These are phyloP conservation scores for Strobilomyces echinocephalus DNA, from an alignment of 768 basidiomycete species.

Conservation along the genomic window DNA sequence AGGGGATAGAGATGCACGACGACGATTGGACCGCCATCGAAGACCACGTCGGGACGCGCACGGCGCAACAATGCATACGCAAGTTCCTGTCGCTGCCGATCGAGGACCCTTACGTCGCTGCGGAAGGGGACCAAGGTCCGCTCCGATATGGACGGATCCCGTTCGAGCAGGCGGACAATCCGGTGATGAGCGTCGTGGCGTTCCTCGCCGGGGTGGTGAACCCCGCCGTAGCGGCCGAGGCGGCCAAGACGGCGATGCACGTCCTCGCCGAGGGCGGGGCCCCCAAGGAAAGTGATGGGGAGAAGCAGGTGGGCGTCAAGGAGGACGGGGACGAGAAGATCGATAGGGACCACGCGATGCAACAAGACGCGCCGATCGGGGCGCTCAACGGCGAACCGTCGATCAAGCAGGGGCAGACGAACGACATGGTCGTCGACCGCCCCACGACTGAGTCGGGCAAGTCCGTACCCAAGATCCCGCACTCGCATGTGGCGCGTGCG, in stretches of 20 bases:
- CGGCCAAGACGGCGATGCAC: conserved; percentile 85
- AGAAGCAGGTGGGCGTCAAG: conserved; percentile 26
- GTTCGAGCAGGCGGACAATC: conserved; percentile 94
- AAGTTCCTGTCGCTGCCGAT: conserved; percentile 96
- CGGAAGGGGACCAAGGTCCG: conserved; percentile 71
- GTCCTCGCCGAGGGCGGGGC: conserved; percentile 65
- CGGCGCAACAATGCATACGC: conserved; percentile 91
- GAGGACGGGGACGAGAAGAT: conserved; percentile 32
- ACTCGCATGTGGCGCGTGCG: conserved; percentile 74
- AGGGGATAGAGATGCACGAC: conserved; percentile 96
- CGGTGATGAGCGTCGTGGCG: conserved; percentile 97
- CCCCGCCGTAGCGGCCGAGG: conserved; percentile 87
- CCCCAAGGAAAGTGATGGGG: conserved; percentile 32
- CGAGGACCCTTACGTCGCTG: conserved; percentile 86
- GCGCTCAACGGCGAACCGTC: conserved; percentile 12
- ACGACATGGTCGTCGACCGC: conserved; percentile 49
- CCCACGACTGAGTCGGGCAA: conserved; percentile 25
- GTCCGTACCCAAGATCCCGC: conserved; percentile 42
- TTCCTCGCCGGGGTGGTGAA: conserved; percentile 92
- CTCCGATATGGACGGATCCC: conserved; percentile 76
- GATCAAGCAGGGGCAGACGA: conserved; percentile 20
- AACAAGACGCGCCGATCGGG: conserved; percentile 22
- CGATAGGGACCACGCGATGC: conserved; percentile 39
- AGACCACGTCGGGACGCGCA: conserved; percentile 88
- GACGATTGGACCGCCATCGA: conserved; percentile 94